These are phyloP conservation scores for Magnolia kwangsiensis DNA, from an alignment of 164 flowering plant species.

Conservation along the genomic window DNA sequence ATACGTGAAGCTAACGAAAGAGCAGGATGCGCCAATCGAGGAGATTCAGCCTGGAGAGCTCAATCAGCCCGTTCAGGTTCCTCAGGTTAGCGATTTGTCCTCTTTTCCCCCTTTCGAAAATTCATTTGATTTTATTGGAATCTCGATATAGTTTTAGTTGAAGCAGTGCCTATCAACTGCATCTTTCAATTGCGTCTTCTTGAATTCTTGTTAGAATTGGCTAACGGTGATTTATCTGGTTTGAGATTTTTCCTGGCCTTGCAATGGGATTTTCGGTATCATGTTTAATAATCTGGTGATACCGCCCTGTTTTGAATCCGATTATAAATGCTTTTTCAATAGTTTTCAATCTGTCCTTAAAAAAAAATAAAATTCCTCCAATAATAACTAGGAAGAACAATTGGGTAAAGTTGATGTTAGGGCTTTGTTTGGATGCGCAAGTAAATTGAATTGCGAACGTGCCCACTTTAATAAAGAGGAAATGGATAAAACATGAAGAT, in stretches of 20 bases:
- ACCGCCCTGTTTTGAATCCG: too few relatives aligned
- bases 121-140: conserved; percentile 1
- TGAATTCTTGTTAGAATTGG: neutral
- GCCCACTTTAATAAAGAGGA: too few relatives aligned
- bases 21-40: conserved; percentile 43
- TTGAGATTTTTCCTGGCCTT: neutral
- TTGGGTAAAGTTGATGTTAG: too few relatives aligned
- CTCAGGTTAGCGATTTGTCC: conserved; percentile 40
- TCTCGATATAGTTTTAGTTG: neutral
- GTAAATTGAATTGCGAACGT: too few relatives aligned
- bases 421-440: too few relatives aligned
- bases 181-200: neutral
- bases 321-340: too few relatives aligned
- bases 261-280: too few relatives aligned
- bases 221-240: neutral
- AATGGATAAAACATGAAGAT: too few relatives aligned
- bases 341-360: too few relatives aligned
- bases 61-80: conserved; percentile 64
- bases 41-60: conserved; percentile 75
- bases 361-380: too few relatives aligned
- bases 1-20: conserved; percentile 61
- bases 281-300: too few relatives aligned
- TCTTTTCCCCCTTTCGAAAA: neutral
- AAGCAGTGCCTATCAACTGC: neutral
- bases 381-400: too few relatives aligned